Evolutionary conservation across 1,284 basidiomycete genomes (phyloP), one percentile per base, ranked within the genome.

Genomic region (Fomitopsis palustris): DNA sequence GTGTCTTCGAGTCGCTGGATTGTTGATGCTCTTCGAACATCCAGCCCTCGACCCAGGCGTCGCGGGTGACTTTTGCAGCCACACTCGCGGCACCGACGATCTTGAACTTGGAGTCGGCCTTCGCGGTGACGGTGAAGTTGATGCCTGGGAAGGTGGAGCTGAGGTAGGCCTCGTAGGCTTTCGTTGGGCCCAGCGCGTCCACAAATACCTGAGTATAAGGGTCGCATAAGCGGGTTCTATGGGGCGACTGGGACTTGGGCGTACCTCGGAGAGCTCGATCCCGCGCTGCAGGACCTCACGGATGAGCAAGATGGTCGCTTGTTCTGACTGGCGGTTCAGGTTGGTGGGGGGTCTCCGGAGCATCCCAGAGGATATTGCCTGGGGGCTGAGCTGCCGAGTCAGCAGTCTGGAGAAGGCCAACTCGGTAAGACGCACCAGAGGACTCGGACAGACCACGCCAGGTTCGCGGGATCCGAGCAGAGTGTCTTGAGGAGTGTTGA

Each of bases 41-140:
- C 96, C 96, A 99, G 10, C 82, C 81, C 56, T 96, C 90, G 21
- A 99, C 80, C 75, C 94, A 95, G 4, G 89, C 84, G 70, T 99
- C 96, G 63, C 96, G 81, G 0, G 96, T 99, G 25, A 96, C 95
- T 75, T 99, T 99, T 4, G 96, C 96, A 4, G 95, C 93, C 33
- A 99, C 94, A 72, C 92, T 95, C 2, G 96, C 97, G 6, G 96
- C 96, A 21, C 95, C 92, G 58, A 99, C 97, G 62, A 99, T 95
- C 67, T 96, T 97, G 81, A 88, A 99, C 65, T 95, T 88, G 19
- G 90, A 90, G 72, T 99, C 96, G 16, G 96, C 96, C 76, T 99
- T 98, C 29, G 87, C 87, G 19, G 90, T 86, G 14, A 99, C 96
- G 0, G 92, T 95, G 72, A 98, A 96, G 43, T 81, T 77, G 64